Conservation (phyloP, 129 eudicot genomes). For the Sambucus nigra region DNA sequence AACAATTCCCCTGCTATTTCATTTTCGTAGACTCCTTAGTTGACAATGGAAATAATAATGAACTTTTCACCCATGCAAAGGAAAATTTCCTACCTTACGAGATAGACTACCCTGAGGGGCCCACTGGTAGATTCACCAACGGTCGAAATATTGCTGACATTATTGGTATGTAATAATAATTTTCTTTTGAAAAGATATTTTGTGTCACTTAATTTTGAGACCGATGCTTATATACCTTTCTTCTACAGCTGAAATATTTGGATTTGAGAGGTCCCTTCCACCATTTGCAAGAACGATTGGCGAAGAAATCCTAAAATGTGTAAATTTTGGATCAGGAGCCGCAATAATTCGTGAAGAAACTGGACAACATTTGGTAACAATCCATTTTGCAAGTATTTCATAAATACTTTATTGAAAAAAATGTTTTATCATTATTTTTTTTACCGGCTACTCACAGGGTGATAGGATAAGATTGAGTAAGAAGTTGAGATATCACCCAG, state of each 20-base stretch:
- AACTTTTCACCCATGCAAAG: not conserved
- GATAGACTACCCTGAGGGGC: not conserved
- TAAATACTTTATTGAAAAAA: too few relatives aligned
- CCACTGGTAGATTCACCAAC: slow-evolving; percentile 8
- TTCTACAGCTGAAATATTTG: slow-evolving; percentile 1
- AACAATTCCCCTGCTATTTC: slow-evolving; percentile 5
- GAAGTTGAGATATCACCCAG: slow-evolving; percentile 29
- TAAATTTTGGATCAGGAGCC: slow-evolving; percentile 2
- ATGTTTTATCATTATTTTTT: not conserved
- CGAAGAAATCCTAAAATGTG: not conserved
- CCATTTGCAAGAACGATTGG: slow-evolving; percentile 1
- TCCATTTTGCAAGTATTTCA: not conserved
- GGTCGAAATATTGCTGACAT: slow-evolving; percentile 5
- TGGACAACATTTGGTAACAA: not conserved
- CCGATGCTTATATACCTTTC: not conserved
- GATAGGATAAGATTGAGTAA: slow-evolving; percentile 13
- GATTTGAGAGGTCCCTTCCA: not conserved
- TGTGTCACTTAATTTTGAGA: not conserved
- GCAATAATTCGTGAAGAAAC: slow-evolving; percentile 3
- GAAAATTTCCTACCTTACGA: not conserved
- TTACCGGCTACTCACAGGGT: slow-evolving; percentile 21
- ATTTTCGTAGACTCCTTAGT: slow-evolving; percentile 1
- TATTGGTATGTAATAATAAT: not conserved
- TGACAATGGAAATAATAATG: slow-evolving; percentile 8
- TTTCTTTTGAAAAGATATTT: not conserved